phyloP scores from a whole-genome alignment of 73 alveolate genomes.

The Paramecium caudatum region DNA sequence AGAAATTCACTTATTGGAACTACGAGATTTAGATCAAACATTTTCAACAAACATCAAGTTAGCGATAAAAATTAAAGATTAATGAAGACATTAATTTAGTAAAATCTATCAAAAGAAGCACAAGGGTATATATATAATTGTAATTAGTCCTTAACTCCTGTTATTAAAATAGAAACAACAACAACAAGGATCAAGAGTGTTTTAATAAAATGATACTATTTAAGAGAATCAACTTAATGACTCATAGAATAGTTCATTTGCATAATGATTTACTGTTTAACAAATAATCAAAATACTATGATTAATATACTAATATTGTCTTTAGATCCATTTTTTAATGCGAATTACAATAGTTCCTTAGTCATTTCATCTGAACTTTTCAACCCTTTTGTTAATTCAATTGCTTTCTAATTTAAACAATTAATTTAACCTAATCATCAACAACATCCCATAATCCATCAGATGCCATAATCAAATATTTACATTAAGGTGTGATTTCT shows the following conservation, averaged over 20 bases:
- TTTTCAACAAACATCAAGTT: slow-evolving; percentile 68
- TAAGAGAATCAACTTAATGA: slow-evolving; percentile 32
- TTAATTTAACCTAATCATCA: slow-evolving; percentile 79
- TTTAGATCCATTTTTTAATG: slow-evolving; percentile 88
- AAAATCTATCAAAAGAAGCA: slow-evolving; percentile 14
- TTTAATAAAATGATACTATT: slow-evolving; percentile 45
- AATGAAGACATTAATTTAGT: slow-evolving; percentile 32
- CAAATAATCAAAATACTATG: slow-evolving; percentile 39
- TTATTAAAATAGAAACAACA: background rate
- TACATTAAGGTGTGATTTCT: slow-evolving; percentile 76
- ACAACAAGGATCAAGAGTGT: background rate
- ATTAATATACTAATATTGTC: slow-evolving; percentile 84
- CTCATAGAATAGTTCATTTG: slow-evolving; percentile 57
- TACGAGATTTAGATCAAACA: slow-evolving; percentile 67
- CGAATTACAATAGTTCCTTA: slow-evolving; percentile 81
- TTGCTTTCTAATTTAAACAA: slow-evolving; percentile 70
- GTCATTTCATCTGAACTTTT: slow-evolving; percentile 81
- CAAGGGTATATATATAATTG: background rate
- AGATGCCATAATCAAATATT: slow-evolving; percentile 86
- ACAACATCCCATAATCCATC: slow-evolving; percentile 95
- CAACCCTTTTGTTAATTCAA: slow-evolving; percentile 67
- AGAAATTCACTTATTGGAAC: slow-evolving; percentile 67
- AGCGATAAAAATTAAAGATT: slow-evolving; percentile 45
- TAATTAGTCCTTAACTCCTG: slow-evolving; percentile 43
- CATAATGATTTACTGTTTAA: slow-evolving; percentile 55